A percentile compares a stretch with the other conserved stretches of the same genome.
phyloP scores from a whole-genome alignment of 805 yeast genomes.

The Clavispora phyllophila region DNA sequence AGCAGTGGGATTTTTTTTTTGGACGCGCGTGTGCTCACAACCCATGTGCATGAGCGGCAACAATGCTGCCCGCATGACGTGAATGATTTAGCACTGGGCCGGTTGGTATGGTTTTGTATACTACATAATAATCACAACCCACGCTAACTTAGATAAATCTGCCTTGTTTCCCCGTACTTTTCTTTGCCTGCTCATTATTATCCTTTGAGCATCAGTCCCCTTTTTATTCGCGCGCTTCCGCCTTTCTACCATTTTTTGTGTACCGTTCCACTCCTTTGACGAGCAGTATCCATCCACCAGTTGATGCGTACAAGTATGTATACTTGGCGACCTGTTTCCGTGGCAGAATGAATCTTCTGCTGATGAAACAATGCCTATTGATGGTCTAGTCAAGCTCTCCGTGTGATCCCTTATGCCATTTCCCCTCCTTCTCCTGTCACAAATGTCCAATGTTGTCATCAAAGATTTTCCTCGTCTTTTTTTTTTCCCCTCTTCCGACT shows the following conservation, averaged over 20 bases:
- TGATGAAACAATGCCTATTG: too few species aligned
- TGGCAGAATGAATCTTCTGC: too few species aligned
- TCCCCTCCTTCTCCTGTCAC: too few species aligned
- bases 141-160: not conserved
- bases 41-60: not conserved
- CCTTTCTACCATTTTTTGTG: not conserved
- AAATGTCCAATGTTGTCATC: too few species aligned
- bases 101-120: not conserved
- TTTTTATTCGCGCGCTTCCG: not conserved
- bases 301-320: not conserved
- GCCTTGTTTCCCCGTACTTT: constrained; percentile 1
- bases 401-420: too few species aligned
- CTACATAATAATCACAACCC: not conserved
- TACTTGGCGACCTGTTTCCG: not conserved
- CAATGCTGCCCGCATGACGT: not conserved
- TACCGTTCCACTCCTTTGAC: not conserved
- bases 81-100: not conserved
- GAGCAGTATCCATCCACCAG: not conserved
- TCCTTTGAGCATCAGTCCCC: not conserved
- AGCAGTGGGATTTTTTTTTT: not conserved
- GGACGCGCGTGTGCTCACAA: not conserved
- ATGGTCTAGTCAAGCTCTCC: too few species aligned
- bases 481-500: too few species aligned
- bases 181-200: not conserved
- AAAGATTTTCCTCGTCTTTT: too few species aligned